Percentiles rank a stretch among this genome's conserved stretches.
Evolutionary conservation across 225 moss, liverwort and hornwort genomes (phyloP).

Genomic region (Thuidium tamariscinum): DNA sequence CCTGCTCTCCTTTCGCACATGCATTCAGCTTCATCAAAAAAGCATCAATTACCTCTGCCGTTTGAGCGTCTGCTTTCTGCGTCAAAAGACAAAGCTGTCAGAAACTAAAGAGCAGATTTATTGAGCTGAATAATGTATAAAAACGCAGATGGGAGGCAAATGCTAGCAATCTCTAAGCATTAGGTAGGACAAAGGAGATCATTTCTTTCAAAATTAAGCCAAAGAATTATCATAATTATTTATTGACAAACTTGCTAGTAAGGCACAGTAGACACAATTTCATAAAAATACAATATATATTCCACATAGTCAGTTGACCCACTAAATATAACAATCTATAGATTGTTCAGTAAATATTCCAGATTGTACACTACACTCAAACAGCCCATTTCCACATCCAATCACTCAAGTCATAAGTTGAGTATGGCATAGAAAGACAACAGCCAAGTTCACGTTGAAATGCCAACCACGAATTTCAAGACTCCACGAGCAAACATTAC

Average conservation of each 20-base stretch:
- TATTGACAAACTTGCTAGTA: too few species aligned
- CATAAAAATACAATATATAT: background rate
- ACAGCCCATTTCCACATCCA: background rate
- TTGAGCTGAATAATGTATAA: background rate
- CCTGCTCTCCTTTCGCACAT: constrained; percentile 53
- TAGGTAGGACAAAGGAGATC: too few species aligned
- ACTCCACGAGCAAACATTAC: background rate
- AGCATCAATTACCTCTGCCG: constrained; percentile 60
- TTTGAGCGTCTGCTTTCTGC: constrained; percentile 18
- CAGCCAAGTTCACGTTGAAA: too few species aligned
- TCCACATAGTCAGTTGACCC: background rate
- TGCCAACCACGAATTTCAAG: background rate
- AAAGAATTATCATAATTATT: too few species aligned
- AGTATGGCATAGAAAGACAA: background rate
- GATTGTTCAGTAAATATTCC: background rate
- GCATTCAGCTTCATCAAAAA: constrained; percentile 64
- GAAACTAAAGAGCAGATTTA: background rate
- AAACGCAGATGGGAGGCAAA: background rate
- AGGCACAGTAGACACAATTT: too few species aligned
- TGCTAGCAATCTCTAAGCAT: background rate
- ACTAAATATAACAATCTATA: background rate
- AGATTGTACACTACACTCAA: too few species aligned
- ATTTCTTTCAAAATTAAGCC: too few species aligned
- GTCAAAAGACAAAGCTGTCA: background rate
- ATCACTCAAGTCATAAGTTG: background rate